Evolutionary conservation across 1,139 yeast genomes (phyloP).

Genomic region (Blastobotrys malaysiensis): DNA sequence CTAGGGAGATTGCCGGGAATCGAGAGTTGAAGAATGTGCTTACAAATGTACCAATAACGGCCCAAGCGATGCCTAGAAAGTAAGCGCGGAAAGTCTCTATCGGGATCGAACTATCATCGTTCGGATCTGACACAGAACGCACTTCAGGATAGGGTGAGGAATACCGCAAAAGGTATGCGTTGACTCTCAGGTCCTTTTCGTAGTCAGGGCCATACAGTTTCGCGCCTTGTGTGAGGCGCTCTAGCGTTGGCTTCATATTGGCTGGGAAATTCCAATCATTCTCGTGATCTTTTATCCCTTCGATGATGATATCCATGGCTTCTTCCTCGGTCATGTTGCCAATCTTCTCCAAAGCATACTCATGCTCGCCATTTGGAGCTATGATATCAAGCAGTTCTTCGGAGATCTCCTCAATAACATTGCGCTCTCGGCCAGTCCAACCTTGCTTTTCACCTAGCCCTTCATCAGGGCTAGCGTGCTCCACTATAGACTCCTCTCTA

Average conservation of each 20-base stretch:
- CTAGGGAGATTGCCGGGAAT: constrained; percentile 46
- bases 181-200: constrained; percentile 33
- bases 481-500: background rate
- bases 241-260: constrained; percentile 33
- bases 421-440: background rate
- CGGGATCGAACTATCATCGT: constrained; percentile 44
- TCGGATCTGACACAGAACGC: constrained; percentile 50
- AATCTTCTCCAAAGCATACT: constrained; percentile 39
- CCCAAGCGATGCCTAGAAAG: constrained; percentile 50
- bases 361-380: constrained; percentile 21
- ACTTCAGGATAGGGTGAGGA: constrained; percentile 63
- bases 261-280: constrained; percentile 48
- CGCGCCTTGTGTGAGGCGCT: constrained; percentile 23
- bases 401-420: background rate
- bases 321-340: constrained; percentile 36
- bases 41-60: constrained; percentile 48
- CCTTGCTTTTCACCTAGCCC: background rate
- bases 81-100: constrained; percentile 56
- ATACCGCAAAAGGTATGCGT: constrained; percentile 40
- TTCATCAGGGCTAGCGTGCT: background rate
- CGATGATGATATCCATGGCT: constrained; percentile 39
- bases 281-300: constrained; percentile 38
- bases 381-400: constrained; percentile 1
- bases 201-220: constrained; percentile 13
- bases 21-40: constrained; percentile 55